A percentile compares a stretch with the other conserved stretches of the same genome.
phyloP scores from a whole-genome alignment of 2,329 filamentous ascomycete genomes.

The Microsporum canis region DNA sequence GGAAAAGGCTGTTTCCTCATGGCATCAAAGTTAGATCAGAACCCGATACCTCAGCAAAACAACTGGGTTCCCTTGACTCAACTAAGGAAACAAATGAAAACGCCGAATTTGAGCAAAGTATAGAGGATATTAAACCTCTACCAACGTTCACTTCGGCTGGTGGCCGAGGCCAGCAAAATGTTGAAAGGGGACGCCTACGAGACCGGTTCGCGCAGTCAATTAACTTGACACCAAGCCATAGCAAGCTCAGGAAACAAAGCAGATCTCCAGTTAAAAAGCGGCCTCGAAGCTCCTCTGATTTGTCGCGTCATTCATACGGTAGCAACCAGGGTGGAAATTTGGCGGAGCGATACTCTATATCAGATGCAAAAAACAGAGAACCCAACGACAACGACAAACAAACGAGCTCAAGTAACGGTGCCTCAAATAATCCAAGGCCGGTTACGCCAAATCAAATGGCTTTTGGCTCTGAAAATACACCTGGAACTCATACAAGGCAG shows the following conservation, averaged over 20 bases:
- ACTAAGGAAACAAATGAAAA: background rate
- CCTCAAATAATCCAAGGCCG: background rate
- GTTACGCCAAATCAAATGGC: background rate
- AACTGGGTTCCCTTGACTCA: background rate
- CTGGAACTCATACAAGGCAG: background rate
- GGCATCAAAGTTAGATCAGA: constrained; percentile 16
- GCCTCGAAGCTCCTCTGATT: constrained; percentile 31
- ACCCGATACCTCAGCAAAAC: background rate
- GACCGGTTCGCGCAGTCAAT: constrained; percentile 50
- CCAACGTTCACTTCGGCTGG: constrained; percentile 31
- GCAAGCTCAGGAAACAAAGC: constrained; percentile 38
- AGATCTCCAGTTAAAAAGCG: constrained; percentile 38
- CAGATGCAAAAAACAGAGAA: background rate
- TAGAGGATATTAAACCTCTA: constrained; percentile 12
- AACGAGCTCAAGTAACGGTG: background rate
- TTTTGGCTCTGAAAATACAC: background rate
- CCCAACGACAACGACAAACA: background rate
- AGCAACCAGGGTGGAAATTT: constrained; percentile 15
- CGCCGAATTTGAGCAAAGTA: no score
- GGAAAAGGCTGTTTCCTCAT: constrained; percentile 53
- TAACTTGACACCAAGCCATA: constrained; percentile 45
- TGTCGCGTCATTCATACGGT: constrained; percentile 49
- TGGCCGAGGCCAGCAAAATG: constrained; percentile 19
- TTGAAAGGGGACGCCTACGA: constrained; percentile 46
- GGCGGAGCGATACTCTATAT: constrained; percentile 7